Percentiles rank a stretch among this genome's conserved stretches.
Evolutionary conservation across 352 stramenopile genomes (phyloP).

Genomic region (Phytophthora sansomeana): DNA sequence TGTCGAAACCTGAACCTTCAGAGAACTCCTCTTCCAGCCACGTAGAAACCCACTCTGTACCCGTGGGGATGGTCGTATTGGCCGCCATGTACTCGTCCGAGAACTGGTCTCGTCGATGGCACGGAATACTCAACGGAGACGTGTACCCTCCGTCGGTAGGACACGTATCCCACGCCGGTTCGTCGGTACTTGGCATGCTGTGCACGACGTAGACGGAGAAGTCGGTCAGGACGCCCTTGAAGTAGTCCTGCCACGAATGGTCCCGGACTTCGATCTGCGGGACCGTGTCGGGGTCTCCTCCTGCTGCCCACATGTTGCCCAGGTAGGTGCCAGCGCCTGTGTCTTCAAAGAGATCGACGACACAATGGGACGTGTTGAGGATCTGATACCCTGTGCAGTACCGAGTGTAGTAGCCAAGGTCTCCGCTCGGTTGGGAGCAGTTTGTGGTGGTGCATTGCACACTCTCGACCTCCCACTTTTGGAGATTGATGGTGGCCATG

Average conservation of each 20-base stretch:
- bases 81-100: slow-evolving; percentile 25
- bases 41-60: slow-evolving; percentile 25
- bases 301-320: slow-evolving; percentile 38
- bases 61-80: slow-evolving; percentile 24
- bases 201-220: slow-evolving; percentile 40
- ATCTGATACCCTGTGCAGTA: slow-evolving; percentile 47
- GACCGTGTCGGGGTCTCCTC: slow-evolving; percentile 26
- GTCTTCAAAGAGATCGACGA: slow-evolving; percentile 29
- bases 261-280: slow-evolving; percentile 25
- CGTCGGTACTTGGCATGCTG: slow-evolving; percentile 12
- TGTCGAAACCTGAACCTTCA: slow-evolving; percentile 16
- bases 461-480: slow-evolving; percentile 14
- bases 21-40: slow-evolving; percentile 30
- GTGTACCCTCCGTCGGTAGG: slow-evolving; percentile 4
- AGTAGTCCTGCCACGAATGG: slow-evolving; percentile 28
- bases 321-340: slow-evolving; percentile 3
- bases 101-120: slow-evolving; percentile 15
- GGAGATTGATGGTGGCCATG: slow-evolving; percentile 37
- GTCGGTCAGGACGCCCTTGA: not conserved
- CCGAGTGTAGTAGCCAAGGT: slow-evolving; percentile 16
- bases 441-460: slow-evolving; percentile 26
- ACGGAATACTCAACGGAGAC: slow-evolving; percentile 17
- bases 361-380: slow-evolving; percentile 37
- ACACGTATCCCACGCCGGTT: slow-evolving; percentile 19
- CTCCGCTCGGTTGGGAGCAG: slow-evolving; percentile 34